Base-by-base conservation (phyloP, 2,329 filamentous ascomycete genomes). In the Pseudogymnoascus sp. region DNA sequence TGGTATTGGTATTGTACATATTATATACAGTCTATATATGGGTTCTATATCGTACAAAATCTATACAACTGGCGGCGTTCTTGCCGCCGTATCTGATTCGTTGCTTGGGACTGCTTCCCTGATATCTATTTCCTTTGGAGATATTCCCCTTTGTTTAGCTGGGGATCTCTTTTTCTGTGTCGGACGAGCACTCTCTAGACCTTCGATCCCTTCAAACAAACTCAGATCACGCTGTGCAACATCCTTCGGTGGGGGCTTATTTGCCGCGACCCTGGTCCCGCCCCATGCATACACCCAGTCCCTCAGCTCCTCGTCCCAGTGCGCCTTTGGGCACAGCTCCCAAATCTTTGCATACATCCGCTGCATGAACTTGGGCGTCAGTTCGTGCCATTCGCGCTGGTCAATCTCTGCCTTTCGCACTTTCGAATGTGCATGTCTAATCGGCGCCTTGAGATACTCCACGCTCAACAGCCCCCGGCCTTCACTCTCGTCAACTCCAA, bases 181-280 rank as follows among this genome's bases (percentile, higher is more conserved):
- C 43, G 11, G 25, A 20, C 15, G 15, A 11, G 37, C 18, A 6
- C 6, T 20, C 1, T n/a, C 8, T 33, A 60, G 37, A n/a, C 11
- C 36, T 20, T 78, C 70, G 6, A 79, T 71, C 3, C 75, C 80
- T 57, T 78, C 70, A 60, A 85, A 85, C n/a, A 85, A 73, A 22
- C 73, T 70, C 14, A 73, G 66, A 59, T 79, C 75, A 2, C 66
- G 68, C 1, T 67, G 60, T 9, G 61, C 50, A n/a, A 67, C 57
- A 47, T 62, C 30, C 35, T 65, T 65, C 9, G 69, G 0, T 71
- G 70, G 3, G 76, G 72, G 38, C 62, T 61, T 7, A 72, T 69
- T 2, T 74, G 62, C 33, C 66, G 64, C 6, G 64, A 64, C 63
- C 18, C 71, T 64, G 0, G 62, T 33, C 4, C 64, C 64, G 0